Conservation (phyloP, 345 rosid genomes). For the Eucalyptus melliodora region DNA sequence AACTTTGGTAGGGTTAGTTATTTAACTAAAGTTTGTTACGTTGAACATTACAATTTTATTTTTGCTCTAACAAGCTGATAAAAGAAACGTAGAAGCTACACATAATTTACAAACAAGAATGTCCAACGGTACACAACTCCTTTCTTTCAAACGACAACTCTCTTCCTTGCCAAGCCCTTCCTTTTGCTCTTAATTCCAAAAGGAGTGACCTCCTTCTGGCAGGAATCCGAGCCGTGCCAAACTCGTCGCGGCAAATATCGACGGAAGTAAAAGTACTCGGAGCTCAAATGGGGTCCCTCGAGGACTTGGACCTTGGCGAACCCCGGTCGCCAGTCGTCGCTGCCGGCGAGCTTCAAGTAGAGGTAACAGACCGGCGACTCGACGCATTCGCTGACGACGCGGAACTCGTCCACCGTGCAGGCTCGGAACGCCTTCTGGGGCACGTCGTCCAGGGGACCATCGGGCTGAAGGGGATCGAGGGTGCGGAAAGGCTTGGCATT, state of each 20-base stretch:
- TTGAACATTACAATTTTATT: not conserved
- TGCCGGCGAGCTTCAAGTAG: conserved; percentile 21
- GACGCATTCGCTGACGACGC: conserved; percentile 16
- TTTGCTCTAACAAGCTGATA: not conserved
- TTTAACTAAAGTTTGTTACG: not conserved
- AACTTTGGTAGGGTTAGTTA: not conserved
- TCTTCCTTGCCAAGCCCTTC: not conserved
- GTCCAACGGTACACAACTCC: not conserved
- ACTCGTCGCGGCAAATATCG: conserved; percentile 27
- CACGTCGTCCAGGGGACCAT: conserved; percentile 7
- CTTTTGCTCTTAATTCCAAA: conserved; percentile 29
- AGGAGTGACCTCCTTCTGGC: conserved; percentile 27
- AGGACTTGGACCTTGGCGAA: conserved; percentile 16
- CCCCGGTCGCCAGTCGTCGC: conserved; percentile 48
- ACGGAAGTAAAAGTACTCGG: conserved; percentile 27
- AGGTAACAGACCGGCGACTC: conserved; percentile 25
- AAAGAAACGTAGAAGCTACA: not conserved
- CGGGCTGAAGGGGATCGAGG: conserved; percentile 32
- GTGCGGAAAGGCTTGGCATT: conserved; percentile 17
- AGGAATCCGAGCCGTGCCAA: conserved; percentile 39
- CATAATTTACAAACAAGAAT: not conserved
- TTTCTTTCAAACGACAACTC: not conserved
- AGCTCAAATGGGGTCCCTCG: conserved; percentile 11
- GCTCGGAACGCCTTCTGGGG: conserved; percentile 36
- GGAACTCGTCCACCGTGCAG: conserved; percentile 36